Conservation (phyloP, 164 flowering plant species). For the Stephania cephalantha region DNA sequence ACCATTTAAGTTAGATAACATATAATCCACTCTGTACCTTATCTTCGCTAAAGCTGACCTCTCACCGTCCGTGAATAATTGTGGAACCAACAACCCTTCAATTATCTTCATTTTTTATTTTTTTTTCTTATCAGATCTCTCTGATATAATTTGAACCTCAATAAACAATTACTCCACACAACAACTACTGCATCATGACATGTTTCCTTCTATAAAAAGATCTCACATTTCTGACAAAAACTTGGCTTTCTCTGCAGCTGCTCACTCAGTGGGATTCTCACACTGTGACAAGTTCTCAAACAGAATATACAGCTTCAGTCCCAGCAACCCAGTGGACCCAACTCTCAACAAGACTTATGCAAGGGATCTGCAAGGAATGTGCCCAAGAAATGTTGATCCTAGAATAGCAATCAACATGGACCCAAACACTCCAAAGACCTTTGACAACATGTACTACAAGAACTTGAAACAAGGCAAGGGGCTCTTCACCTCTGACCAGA, state of each 20-base stretch:
- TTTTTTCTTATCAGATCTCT: not conserved
- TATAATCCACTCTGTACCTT: no score
- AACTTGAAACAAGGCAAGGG: constrained; percentile 67
- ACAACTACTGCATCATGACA: no score
- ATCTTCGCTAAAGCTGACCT: not conserved
- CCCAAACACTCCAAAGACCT: constrained; percentile 54
- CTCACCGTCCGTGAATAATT: not conserved
- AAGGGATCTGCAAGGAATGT: constrained; percentile 38
- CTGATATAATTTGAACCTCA: not conserved
- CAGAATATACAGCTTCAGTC: constrained; percentile 50
- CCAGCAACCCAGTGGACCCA: constrained; percentile 38
- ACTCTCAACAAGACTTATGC: constrained; percentile 46
- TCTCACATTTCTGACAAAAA: no score
- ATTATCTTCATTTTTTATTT: not conserved
- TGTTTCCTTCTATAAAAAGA: not conserved
- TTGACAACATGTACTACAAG: constrained; percentile 72
- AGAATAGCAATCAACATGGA: constrained; percentile 73
- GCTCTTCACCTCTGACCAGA: constrained; percentile 79
- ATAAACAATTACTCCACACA: no score
- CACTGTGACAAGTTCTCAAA: constrained; percentile 51
- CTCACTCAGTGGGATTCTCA: constrained; percentile 72
- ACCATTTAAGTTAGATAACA: no score
- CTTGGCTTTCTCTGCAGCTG: constrained; percentile 31
- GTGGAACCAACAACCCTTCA: no score
- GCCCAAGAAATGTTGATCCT: constrained; percentile 76